phyloP scores from a whole-genome alignment of 345 rosid genomes.

The Eucalyptus pumila region DNA sequence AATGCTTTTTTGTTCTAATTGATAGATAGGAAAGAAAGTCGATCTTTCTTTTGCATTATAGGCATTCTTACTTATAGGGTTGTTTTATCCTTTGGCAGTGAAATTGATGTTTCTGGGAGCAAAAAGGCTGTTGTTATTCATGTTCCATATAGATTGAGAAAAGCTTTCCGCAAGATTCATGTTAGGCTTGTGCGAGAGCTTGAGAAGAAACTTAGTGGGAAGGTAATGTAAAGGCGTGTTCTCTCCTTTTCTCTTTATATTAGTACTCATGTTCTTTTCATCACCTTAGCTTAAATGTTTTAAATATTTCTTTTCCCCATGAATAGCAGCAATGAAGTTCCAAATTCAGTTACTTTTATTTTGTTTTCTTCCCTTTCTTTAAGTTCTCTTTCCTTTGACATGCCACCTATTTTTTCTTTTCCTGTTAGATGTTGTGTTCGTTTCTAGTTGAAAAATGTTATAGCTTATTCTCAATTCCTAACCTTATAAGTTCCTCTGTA shows the following conservation, averaged over 20 bases:
- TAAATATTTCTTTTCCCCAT: background rate
- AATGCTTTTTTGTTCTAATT: background rate
- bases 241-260: background rate
- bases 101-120: constrained; percentile 68
- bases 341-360: background rate
- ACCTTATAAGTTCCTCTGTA: background rate
- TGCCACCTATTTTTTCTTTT: background rate
- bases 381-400: background rate
- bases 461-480: background rate
- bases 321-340: background rate
- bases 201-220: constrained; percentile 84
- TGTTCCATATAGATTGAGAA: constrained; percentile 77
- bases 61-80: background rate
- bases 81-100: constrained; percentile 20
- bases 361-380: background rate
- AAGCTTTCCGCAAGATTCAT: constrained; percentile 67
- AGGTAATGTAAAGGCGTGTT: constrained; percentile 14
- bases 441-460: background rate
- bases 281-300: background rate
- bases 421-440: background rate
- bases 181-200: constrained; percentile 82
- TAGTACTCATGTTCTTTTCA: background rate
- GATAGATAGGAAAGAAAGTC: background rate
- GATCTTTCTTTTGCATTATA: background rate
- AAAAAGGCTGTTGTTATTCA: constrained; percentile 70